These are phyloP conservation scores for Austroboletus rostrupii DNA, from an alignment of 1,284 basidiomycete species.

Conservation along the genomic window DNA sequence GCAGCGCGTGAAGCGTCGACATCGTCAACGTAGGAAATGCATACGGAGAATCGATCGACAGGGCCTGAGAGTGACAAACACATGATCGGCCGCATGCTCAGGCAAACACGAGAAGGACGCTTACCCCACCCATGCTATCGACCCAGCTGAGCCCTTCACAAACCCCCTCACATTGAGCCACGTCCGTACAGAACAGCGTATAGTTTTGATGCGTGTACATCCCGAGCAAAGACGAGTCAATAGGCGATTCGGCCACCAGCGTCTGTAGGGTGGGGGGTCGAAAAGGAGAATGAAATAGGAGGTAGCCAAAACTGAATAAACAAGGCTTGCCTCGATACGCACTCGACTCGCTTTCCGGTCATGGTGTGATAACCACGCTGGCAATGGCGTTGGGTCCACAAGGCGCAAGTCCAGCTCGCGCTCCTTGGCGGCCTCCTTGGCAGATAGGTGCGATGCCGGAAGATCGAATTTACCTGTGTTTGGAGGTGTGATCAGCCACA, in stretches of 20 bases:
- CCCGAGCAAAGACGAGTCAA: conserved; percentile 85
- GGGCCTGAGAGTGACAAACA: conserved; percentile 48
- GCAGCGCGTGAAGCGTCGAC: conserved; percentile 75
- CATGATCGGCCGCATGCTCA: not conserved
- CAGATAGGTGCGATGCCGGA: conserved; percentile 45
- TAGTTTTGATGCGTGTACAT: conserved; percentile 95
- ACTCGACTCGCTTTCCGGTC: conserved; percentile 73
- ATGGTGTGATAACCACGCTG: conserved; percentile 56
- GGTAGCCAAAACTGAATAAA: not conserved
- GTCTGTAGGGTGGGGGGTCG: conserved; percentile 41
- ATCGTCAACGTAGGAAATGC: conserved; percentile 78
- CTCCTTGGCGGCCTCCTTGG: conserved; percentile 56
- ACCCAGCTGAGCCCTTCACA: conserved; percentile 80
- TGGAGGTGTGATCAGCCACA: conserved; percentile 9
- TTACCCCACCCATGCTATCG: conserved; percentile 73
- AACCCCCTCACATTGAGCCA: conserved; percentile 73
- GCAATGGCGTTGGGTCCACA: conserved; percentile 49
- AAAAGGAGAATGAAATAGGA: not conserved
- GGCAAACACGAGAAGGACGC: conserved; percentile 25
- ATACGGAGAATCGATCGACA: conserved; percentile 68
- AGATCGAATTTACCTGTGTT: conserved; percentile 68
- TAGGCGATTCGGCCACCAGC: conserved; percentile 82
- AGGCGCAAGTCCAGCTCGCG: conserved; percentile 51
- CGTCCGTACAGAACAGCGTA: conserved; percentile 72
- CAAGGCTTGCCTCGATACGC: conserved; percentile 68